These are phyloP conservation scores for Trichoderma gamsii DNA, from an alignment of 495 filamentous ascomycete genomes.

Conservation along the genomic window DNA sequence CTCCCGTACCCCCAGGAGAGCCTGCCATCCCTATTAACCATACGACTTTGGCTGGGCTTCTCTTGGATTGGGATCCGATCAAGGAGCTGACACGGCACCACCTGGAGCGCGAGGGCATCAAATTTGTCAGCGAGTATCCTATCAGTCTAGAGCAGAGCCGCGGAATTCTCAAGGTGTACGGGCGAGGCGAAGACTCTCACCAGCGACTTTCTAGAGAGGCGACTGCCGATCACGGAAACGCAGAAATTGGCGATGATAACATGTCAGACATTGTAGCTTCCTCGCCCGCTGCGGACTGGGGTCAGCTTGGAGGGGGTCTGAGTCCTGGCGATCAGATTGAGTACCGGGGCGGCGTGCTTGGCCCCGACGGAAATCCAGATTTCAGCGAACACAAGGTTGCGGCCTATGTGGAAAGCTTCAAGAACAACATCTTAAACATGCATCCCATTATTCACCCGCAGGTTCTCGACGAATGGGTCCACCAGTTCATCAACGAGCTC, in stretches of 20 bases:
- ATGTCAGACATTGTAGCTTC: slow-evolving; percentile 44
- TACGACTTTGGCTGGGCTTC: slow-evolving; percentile 71
- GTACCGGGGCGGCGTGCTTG: slow-evolving; percentile 44
- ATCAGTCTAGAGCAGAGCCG: slow-evolving; percentile 71
- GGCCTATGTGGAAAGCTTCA: slow-evolving; percentile 62
- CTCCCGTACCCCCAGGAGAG: slow-evolving; percentile 42
- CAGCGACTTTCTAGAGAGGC: slow-evolving; percentile 24
- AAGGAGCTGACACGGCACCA: slow-evolving; percentile 44
- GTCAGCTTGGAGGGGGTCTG: slow-evolving; percentile 41
- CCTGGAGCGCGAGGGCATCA: slow-evolving; percentile 42
- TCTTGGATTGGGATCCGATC: slow-evolving; percentile 68
- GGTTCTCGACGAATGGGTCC: slow-evolving; percentile 45
- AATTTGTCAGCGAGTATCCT: slow-evolving; percentile 57
- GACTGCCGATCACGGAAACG: slow-evolving; percentile 20
- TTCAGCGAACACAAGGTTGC: slow-evolving; percentile 57
- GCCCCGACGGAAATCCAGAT: slow-evolving; percentile 55
- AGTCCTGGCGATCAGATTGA: slow-evolving; percentile 31
- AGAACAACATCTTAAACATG: slow-evolving; percentile 75
- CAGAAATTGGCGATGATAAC: slow-evolving; percentile 31
- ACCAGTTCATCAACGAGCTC: slow-evolving; percentile 40
- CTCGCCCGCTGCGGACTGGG: slow-evolving; percentile 42
- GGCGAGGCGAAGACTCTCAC: slow-evolving; percentile 68
- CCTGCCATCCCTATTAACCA: slow-evolving; percentile 72
- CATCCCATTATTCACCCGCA: slow-evolving; percentile 71
- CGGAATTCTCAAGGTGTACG: slow-evolving; percentile 69